These are phyloP conservation scores for Aspergillus funiculosus DNA, from an alignment of 495 filamentous ascomycete species.

Conservation along the genomic window DNA sequence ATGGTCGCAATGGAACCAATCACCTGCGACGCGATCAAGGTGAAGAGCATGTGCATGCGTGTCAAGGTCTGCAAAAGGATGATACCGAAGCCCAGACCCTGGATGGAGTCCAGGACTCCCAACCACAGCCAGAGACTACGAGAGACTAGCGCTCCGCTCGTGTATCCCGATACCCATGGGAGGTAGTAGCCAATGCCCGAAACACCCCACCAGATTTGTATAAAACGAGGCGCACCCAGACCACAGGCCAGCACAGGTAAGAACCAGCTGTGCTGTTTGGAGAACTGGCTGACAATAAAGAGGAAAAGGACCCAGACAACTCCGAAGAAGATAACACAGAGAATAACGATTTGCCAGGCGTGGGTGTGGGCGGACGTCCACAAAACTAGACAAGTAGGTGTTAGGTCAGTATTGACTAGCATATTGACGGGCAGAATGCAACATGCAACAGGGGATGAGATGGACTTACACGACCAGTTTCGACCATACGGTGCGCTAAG, in stretches of 20 bases:
- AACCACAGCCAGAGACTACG: constrained; percentile 49
- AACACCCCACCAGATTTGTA: constrained; percentile 47
- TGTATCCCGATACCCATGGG: constrained; percentile 41
- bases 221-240: constrained; percentile 44
- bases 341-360: constrained; percentile 39
- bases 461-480: constrained; percentile 42
- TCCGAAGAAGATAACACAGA: constrained; percentile 43
- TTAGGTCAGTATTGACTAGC: not conserved
- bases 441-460: not conserved
- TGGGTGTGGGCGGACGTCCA: constrained; percentile 41
- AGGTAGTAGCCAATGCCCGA: constrained; percentile 41
- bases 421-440: no score
- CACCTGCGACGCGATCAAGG: constrained; percentile 43
- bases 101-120: constrained; percentile 41
- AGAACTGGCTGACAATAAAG: constrained; percentile 33
- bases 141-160: constrained; percentile 36
- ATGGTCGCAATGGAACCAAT: constrained; percentile 47
- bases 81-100: constrained; percentile 47
- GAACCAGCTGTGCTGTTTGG: constrained; percentile 44
- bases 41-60: constrained; percentile 44
- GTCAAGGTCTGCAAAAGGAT: constrained; percentile 46
- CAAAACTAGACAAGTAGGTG: constrained; percentile 24
- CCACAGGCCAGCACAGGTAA: constrained; percentile 45
- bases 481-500: constrained; percentile 44
- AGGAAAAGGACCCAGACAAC: constrained; percentile 40